Evolutionary conservation across 495 filamentous ascomycete species (phyloP).

Genomic region (Lineolata rhizophorae): DNA sequence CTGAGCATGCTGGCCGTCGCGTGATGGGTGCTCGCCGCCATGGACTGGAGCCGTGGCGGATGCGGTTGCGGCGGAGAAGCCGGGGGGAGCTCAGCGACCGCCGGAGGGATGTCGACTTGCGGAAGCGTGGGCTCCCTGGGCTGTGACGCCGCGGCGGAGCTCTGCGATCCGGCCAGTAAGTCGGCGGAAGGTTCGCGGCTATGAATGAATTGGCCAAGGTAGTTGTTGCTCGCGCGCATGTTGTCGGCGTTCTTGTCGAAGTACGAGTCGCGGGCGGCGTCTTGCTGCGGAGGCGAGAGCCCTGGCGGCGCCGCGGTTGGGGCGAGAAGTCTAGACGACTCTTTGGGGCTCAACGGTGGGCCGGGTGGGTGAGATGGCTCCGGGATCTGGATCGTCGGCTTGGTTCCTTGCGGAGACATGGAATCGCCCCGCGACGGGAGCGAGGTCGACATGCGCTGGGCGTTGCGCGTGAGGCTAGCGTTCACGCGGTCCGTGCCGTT

Average conservation of each 20-base stretch:
- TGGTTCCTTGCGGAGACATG: constrained; percentile 1
- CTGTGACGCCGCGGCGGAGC: constrained; percentile 1
- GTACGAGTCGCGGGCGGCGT: constrained; percentile 16
- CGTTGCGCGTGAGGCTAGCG: constrained; percentile 36
- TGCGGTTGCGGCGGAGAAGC: constrained; percentile 10
- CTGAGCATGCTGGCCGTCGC: constrained; percentile 19
- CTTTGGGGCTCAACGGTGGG: constrained; percentile 1
- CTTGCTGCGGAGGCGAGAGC: constrained; percentile 11
- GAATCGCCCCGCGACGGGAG: constrained; percentile 24
- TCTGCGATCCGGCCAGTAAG: background rate
- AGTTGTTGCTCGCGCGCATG: constrained; percentile 22
- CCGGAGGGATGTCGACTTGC: constrained; percentile 3
- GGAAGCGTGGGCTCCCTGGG: constrained; percentile 1
- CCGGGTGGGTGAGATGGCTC: constrained; percentile 3
- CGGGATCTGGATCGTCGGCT: constrained; percentile 6
- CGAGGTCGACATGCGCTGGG: constrained; percentile 42
- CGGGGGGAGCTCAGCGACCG: constrained; percentile 11
- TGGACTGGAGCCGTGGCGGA: constrained; percentile 14
- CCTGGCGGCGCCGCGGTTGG: constrained; percentile 4
- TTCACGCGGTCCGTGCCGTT: constrained; percentile 30
- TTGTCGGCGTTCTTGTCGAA: constrained; percentile 14
- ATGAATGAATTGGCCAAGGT: constrained; percentile 23
- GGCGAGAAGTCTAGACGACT: constrained; percentile 3
- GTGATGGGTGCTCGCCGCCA: constrained; percentile 11
- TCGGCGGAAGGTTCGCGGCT: constrained; percentile 14